These are phyloP conservation scores for Colletotrichum spaethianum DNA, from an alignment of 2,329 filamentous ascomycete species.

Conservation along the genomic window DNA sequence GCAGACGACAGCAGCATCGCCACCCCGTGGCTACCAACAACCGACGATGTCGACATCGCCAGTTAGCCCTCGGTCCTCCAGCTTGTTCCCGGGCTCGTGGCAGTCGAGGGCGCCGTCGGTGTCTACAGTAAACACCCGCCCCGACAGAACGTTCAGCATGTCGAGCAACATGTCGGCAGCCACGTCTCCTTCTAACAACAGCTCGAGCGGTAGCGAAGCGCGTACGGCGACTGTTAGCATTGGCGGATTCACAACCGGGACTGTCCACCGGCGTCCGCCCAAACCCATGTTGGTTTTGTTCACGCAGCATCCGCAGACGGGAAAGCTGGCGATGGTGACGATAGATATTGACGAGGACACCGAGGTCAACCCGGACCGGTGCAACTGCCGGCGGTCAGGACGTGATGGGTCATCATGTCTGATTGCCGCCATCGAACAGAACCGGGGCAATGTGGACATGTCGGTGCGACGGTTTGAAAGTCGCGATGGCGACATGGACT, in stretches of 20 bases:
- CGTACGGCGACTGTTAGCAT: constrained; percentile 39
- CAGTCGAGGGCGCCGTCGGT: constrained; percentile 29
- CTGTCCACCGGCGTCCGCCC: constrained; percentile 49
- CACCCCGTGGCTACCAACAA: constrained; percentile 7
- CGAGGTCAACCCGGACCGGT: constrained; percentile 51
- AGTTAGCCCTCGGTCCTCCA: constrained; percentile 13
- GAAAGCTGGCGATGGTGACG: constrained; percentile 48
- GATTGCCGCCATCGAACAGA: constrained; percentile 45
- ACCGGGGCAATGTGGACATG: constrained; percentile 46
- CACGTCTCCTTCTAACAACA: constrained; percentile 36
- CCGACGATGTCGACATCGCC: constrained; percentile 6
- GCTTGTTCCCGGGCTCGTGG: constrained; percentile 11
- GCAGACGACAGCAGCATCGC: constrained; percentile 1
- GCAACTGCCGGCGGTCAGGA: constrained; percentile 50
- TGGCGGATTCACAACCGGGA: constrained; percentile 47
- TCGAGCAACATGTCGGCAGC: constrained; percentile 36
- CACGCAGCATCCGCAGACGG: constrained; percentile 45
- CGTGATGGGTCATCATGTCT: constrained; percentile 43
- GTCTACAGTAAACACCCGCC: constrained; percentile 35
- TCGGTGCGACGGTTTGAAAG: constrained; percentile 48
- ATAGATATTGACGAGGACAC: constrained; percentile 51
- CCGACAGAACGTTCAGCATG: constrained; percentile 40
- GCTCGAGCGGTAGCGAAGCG: constrained; percentile 38
- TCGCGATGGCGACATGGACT: constrained; percentile 41
- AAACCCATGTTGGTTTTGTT: constrained; percentile 54